Evolutionary conservation across 2,329 filamentous ascomycete species (phyloP), one percentile per base, ranked within the genome.

Genomic region (Sphaerulina musiva): DNA sequence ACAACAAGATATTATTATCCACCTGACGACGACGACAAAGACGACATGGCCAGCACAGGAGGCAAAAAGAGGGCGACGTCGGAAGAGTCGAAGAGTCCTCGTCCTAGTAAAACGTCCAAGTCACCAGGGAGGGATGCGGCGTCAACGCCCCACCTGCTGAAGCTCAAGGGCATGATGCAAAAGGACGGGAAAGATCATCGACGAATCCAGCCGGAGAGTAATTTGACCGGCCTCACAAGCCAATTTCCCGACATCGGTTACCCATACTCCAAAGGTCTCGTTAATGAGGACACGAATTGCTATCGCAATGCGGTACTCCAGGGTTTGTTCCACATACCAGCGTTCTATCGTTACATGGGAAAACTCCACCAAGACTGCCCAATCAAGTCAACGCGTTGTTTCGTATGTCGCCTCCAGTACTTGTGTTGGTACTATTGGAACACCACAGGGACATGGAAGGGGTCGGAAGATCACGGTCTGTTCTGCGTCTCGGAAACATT

Each of bases 231-330:
- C 6, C 4, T n/a, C 4, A 4, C 40, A 42, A 23, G 23, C 6
- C 3, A 29, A 17, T 59, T 53, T 41, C 53, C 53, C 11, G n/a
- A 38, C 2, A 9, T 51, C 7, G 23, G 10, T 10, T 43, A n/a
- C 4, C 41, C 50, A 6, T 17, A 9, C 12, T 53, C 51, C n/a
- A 58, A 56, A 52, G 59, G 59, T 26, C 40, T 61, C 2, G 4
- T 12, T 8, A 63, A 63, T 38, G 7, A 20, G 0, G 31, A 34
- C 2, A 51, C 49, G 12, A 29, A 54, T 23, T 60, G 58, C 51
- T 60, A 58, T 34, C 46, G 56, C 2, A 56, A 51, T 20, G 53
- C 58, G 0, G 26, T 50, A 20, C 36, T 60, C n/a, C 58, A 60
- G 41, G 53, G 50, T 12, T 36, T 60, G 10, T 45, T 60, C 14